Percentiles rank a stretch among this genome's conserved stretches.
These are phyloP conservation scores for Trypanosoma vivax DNA, from an alignment of 208 protist genomes.

Conservation along the genomic window DNA sequence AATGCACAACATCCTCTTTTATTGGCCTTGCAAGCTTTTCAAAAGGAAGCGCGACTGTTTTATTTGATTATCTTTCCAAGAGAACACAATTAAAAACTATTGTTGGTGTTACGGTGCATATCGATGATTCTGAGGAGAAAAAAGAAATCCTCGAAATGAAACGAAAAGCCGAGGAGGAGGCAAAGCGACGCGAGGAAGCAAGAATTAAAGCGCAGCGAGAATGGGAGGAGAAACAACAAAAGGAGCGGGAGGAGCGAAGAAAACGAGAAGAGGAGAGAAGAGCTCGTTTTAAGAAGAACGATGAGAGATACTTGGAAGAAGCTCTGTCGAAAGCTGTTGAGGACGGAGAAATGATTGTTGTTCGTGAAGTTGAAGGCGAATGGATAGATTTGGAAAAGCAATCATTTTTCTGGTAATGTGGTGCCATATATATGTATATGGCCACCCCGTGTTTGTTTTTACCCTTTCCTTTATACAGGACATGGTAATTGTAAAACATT, in stretches of 20 bases:
- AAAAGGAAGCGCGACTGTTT: slow-evolving; percentile 3
- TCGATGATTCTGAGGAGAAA: slow-evolving; percentile 58
- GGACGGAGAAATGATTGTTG: slow-evolving; percentile 73
- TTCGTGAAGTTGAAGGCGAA: slow-evolving; percentile 47
- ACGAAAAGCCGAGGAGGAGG: slow-evolving; percentile 23
- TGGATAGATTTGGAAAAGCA: slow-evolving; percentile 62
- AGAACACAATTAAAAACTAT: slow-evolving; percentile 12
- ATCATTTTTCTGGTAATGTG: slow-evolving; percentile 41
- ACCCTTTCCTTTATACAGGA: background rate
- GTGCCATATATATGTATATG: background rate
- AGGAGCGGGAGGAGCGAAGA: slow-evolving; percentile 26
- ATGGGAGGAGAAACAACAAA: slow-evolving; percentile 27
- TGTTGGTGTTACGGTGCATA: slow-evolving; percentile 7
- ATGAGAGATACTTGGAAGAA: slow-evolving; percentile 33
- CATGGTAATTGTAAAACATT: background rate
- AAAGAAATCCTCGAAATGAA: slow-evolving; percentile 27
- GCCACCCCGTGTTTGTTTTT: slow-evolving; percentile 1
- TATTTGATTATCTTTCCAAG: slow-evolving; percentile 22
- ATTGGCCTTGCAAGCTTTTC: slow-evolving; percentile 12
- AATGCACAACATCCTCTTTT: slow-evolving; percentile 19
- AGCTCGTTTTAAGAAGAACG: slow-evolving; percentile 28
- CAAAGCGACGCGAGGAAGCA: slow-evolving; percentile 28
- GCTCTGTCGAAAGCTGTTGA: slow-evolving; percentile 26
- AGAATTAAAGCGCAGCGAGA: slow-evolving; percentile 29
- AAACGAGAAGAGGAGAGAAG: slow-evolving; percentile 36